Conservation (phyloP, 1,284 basidiomycete species). For the Trichosporon sp. region DNA sequence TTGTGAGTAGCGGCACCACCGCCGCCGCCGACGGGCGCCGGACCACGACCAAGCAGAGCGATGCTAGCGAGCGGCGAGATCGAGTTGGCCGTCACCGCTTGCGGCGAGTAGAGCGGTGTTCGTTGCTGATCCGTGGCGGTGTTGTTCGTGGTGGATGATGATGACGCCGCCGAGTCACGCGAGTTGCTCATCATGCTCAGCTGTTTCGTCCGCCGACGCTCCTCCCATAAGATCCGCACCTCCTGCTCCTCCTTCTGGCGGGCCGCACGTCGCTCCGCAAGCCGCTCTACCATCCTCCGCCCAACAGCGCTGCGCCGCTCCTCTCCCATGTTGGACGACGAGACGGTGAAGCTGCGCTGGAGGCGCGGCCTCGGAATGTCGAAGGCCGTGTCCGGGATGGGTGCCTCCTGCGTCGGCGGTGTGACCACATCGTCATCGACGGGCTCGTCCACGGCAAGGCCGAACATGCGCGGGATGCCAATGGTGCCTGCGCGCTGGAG, state of each 20-base stretch:
- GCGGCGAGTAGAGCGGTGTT: background rate
- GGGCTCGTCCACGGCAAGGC: constrained; percentile 3
- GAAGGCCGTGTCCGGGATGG: constrained; percentile 15
- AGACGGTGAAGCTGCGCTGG: constrained; percentile 45
- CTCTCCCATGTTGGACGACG: constrained; percentile 44
- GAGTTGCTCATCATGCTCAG: background rate
- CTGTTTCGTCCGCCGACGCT: constrained; percentile 24
- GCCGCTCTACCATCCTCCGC: constrained; percentile 44
- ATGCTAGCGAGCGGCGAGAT: background rate
- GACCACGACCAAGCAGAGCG: background rate
- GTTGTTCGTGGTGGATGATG: too few species aligned
- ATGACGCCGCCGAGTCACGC: background rate
- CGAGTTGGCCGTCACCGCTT: background rate
- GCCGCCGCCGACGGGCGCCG: background rate
- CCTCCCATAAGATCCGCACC: constrained; percentile 37
- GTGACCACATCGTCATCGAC: constrained; percentile 7
- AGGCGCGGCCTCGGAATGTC: constrained; percentile 35
- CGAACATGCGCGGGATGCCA: constrained; percentile 30
- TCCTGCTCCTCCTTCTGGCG: constrained; percentile 38
- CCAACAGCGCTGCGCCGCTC: constrained; percentile 48
- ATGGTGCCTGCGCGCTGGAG: constrained; percentile 36
- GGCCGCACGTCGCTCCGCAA: constrained; percentile 39
- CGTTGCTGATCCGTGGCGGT: background rate
- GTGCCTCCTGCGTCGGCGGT: constrained; percentile 3
- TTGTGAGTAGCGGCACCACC: too few species aligned